These are phyloP conservation scores for Astrothelium subdiscretum DNA, from an alignment of 495 filamentous ascomycete genomes.

Conservation along the genomic window DNA sequence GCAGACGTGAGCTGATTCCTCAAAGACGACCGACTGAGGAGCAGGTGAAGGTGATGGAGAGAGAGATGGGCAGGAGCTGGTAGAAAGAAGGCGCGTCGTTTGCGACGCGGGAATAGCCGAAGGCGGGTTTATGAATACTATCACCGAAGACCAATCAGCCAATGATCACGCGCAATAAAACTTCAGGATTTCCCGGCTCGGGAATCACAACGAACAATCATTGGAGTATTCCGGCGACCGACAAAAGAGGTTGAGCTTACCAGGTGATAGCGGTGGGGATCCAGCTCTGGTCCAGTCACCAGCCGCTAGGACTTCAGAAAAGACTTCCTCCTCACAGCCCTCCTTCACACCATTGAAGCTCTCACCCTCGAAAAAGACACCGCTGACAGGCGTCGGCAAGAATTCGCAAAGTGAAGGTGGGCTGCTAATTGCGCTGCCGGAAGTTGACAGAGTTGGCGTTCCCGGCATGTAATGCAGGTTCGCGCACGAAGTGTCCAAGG, in stretches of 20 bases:
- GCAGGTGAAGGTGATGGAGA: constrained; percentile 72
- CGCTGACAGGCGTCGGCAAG: constrained; percentile 71
- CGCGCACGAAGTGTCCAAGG: constrained; percentile 65
- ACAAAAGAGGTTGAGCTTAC: constrained; percentile 44
- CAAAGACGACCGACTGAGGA: constrained; percentile 54
- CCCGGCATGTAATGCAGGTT: constrained; percentile 70
- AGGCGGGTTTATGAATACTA: constrained; percentile 74
- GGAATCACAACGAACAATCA: background rate
- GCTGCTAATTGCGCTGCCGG: constrained; percentile 76
- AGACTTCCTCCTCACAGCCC: constrained; percentile 61
- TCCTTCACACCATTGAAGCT: constrained; percentile 67
- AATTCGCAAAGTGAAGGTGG: constrained; percentile 66
- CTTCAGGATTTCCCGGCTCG: background rate
- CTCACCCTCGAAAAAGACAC: constrained; percentile 63
- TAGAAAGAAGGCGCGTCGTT: constrained; percentile 47
- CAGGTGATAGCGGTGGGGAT: constrained; percentile 86
- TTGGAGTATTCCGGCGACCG: background rate
- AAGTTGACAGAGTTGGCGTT: constrained; percentile 78
- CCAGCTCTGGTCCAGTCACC: constrained; percentile 64
- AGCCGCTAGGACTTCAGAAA: constrained; percentile 63
- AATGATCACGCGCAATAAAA: background rate
- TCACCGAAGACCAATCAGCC: constrained; percentile 6
- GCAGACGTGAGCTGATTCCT: constrained; percentile 74
- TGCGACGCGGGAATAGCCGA: constrained; percentile 37
- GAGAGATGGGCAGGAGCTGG: constrained; percentile 72